Percentiles rank a stretch among this genome's conserved stretches.
These are phyloP conservation scores for Colletotrichum abscissum DNA, from an alignment of 2,329 filamentous ascomycete species.

Conservation along the genomic window DNA sequence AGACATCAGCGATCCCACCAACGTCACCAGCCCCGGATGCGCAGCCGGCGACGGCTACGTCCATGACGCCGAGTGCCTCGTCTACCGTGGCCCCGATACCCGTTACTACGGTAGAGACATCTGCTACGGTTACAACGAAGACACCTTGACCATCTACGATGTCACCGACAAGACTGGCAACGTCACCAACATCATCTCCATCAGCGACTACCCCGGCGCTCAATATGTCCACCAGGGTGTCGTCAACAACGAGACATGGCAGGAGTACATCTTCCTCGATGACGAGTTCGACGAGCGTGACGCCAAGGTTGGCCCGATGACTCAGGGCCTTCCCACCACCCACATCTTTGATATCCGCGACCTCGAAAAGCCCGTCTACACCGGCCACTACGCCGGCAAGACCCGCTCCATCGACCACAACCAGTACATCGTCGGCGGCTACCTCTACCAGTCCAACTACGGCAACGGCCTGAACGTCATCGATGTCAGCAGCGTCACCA, in stretches of 20 bases:
- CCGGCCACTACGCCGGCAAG: conserved; percentile 53
- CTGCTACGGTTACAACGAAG: conserved; percentile 67
- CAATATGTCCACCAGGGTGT: conserved; percentile 68
- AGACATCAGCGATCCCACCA: conserved; percentile 64
- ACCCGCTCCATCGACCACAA: conserved; percentile 48
- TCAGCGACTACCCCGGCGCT: conserved; percentile 61
- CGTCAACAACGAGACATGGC: conserved; percentile 56
- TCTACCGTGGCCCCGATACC: conserved; percentile 62
- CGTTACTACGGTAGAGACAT: conserved; percentile 59
- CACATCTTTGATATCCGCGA: conserved; percentile 59
- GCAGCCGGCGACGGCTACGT: conserved; percentile 67
- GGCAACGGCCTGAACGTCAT: conserved; percentile 51
- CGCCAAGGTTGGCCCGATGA: conserved; percentile 49
- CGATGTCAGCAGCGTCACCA: conserved; percentile 44
- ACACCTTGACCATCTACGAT: conserved; percentile 62
- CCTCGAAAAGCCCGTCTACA: conserved; percentile 53
- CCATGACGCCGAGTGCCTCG: conserved; percentile 70
- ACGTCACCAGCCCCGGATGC: conserved; percentile 65
- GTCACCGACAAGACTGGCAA: conserved; percentile 59
- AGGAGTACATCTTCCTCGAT: conserved; percentile 56
- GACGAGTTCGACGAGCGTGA: conserved; percentile 62
- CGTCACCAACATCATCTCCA: conserved; percentile 58
- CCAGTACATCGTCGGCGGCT: conserved; percentile 54
- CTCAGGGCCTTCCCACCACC: conserved; percentile 55
- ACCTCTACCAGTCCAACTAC: conserved; percentile 58